Base-by-base conservation (phyloP, 345 rosid genomes). In the Theobroma cacao region DNA sequence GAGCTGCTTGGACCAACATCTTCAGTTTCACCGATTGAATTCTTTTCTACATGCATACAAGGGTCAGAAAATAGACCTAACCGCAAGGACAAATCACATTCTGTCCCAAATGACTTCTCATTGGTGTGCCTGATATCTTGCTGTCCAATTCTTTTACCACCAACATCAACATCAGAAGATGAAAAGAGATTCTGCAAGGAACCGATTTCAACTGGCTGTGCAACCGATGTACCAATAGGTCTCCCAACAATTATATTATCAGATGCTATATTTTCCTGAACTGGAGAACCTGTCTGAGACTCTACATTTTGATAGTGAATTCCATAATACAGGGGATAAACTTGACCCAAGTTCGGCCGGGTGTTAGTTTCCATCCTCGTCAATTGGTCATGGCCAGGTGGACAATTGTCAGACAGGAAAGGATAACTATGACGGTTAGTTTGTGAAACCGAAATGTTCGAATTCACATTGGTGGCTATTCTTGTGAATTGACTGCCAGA, bases 21-120 rank as follows among this genome's bases (percentile, higher is more conserved):
- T 64, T 82, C 83, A 13, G 67, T 80, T 82, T 86, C 89, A 33
- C 74, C 88, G 85, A 80, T 84, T 20, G 73, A 83, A 72, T 81
- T 87, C 66, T 77, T 81, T 59, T 82, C 89, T 82, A 34, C 59
- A 78, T 84, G 86, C 73, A 62, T 75, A 36, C 79, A 79, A 2
- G 89, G 84, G 55, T 89, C 90, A 52, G 91, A 82, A 40, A 83
- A 84, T 66, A 78, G 82, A 82, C 98, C 94, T 79, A 96, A 89
- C 85, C 97, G 86, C 85, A 96, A 84, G 33, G 97, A 91, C 55
- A 96, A 86, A 88, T 96, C 98, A 61, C 97, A 94, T 33, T 84
- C 85, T 66, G 68, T 78, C 82, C 77, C 88, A 34, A 80, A 64
- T 28, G 83, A 74, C 75, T 68, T 87, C 81, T 84, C 88, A 43